Conservation (phyloP, 83 land plant species). For the Isoetes engelmannii region DNA sequence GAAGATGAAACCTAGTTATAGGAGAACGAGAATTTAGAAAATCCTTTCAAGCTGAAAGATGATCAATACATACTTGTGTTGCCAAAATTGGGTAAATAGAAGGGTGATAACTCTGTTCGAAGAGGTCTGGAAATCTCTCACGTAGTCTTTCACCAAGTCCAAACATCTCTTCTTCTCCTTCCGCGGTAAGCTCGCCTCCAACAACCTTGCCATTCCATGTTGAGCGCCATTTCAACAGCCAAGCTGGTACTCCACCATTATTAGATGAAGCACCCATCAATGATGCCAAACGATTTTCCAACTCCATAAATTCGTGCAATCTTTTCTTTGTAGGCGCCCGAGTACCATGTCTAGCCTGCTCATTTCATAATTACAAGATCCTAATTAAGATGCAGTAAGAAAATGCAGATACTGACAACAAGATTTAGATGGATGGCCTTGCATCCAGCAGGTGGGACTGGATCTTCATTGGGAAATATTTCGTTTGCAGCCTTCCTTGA, state of each 20-base stretch:
- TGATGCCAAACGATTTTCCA: conserved; percentile 17
- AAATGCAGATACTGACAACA: no score
- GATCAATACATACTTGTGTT: conserved; percentile 24
- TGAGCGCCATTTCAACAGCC: conserved; percentile 28
- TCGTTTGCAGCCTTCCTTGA: no score
- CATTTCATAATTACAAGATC: no score
- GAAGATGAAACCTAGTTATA: conserved; percentile 5
- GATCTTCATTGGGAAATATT: no score
- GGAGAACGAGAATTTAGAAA: not conserved
- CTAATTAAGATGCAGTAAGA: no score
- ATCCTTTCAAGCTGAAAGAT: not conserved
- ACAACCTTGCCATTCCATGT: conserved; percentile 24
- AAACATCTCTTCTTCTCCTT: conserved; percentile 35
- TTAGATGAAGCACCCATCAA: conserved; percentile 3
- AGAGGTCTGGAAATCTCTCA: conserved; percentile 16
- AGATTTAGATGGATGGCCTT: no score
- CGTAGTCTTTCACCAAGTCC: conserved; percentile 24
- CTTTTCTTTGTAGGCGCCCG: conserved; percentile 35
- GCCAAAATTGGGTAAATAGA: conserved; percentile 24
- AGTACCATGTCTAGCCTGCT: conserved; percentile 36
- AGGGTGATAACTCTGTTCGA: conserved; percentile 30
- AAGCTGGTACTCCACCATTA: conserved; percentile 9
- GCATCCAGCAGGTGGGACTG: no score
- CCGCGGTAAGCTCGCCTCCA: conserved; percentile 28
- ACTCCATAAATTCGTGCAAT: conserved; percentile 18